Base-by-base conservation (phyloP, 108 stramenopile genomes). In the Conticribra guillardii region DNA sequence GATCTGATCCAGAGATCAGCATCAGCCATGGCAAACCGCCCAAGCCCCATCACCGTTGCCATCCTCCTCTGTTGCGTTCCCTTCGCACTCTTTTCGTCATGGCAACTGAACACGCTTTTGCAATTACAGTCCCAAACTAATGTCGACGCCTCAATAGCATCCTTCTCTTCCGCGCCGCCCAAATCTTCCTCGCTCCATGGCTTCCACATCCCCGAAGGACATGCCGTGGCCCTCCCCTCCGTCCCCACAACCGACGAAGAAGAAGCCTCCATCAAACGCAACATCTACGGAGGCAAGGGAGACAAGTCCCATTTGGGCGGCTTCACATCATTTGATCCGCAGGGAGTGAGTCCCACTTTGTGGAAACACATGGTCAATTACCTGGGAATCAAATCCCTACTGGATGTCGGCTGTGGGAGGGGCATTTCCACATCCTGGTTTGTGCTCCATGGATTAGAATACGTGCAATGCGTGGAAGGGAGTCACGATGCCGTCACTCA, bases 321-420 rank as follows among this genome's bases (percentile, higher is more conserved):
- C 24, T 72, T 72, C 9, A 56, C 56, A 4, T 16, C 31, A 15
- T 56, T 58, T 34, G 64, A 65, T 49, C 64, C 50, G 26, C 65
- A 37, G 55, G 56, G 66, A 14, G 52, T 71, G 11, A 41, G 56
- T 34, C 87, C 88, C 2, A 64, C 56, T 1, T 46, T 76, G 9
- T 94, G 90, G 90, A 84, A 75, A 46, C 50, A 80, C 47, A 80
- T 80, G 79, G 60, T 78, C 14, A 28, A 70, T 1, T 84, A 82
- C 27, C 59, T 83, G 22, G 86, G 87, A n/a, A 79, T 95, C 45
- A 85, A 90, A 61, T 80, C 80, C 0, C 16, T 95, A 2, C 52
- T 95, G 0, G 94, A 95, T 68, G 87, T 95, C 0, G 94, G 94
- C 33, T 95, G 94, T 59, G 94, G 91, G 0, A 83, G 74, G 28